Percentiles rank a stretch among this genome's conserved stretches.
phyloP scores from a whole-genome alignment of 208 protist species.

The Leishmania aethiopica region DNA sequence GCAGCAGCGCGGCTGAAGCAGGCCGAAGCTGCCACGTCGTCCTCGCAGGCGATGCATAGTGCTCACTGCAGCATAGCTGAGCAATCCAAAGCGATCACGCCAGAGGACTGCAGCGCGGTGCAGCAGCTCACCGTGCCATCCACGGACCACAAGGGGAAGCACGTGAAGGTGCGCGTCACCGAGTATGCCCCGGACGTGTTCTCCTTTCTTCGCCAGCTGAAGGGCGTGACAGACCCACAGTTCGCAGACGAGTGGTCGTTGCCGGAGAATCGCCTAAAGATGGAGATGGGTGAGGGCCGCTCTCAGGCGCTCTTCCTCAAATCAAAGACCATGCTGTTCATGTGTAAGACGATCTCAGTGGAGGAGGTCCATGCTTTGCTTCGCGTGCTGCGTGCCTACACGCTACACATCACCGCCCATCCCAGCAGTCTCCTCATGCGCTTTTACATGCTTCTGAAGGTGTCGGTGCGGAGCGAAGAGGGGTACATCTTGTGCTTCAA shows the following conservation, averaged over 20 bases:
- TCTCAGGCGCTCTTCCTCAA: conserved; percentile 87
- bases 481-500: conserved; percentile 83
- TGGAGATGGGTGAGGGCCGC: conserved; percentile 78
- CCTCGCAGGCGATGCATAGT: conserved; percentile 10
- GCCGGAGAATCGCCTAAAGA: conserved; percentile 48
- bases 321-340: conserved; percentile 73
- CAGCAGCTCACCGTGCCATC: conserved; percentile 29
- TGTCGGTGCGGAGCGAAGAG: conserved; percentile 42
- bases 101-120: conserved; percentile 32
- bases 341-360: conserved; percentile 84
- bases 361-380: conserved; percentile 73
- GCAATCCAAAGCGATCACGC: conserved; percentile 17
- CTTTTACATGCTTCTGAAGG: conserved; percentile 76
- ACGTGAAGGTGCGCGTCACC: conserved; percentile 43
- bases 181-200: conserved; percentile 84
- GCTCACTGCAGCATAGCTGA: conserved; percentile 20
- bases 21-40: conserved; percentile 10
- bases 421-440: conserved; percentile 75
- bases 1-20: conserved; percentile 30
- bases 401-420: conserved; percentile 48
- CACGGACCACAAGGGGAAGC: conserved; percentile 1
- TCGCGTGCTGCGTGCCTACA: conserved; percentile 53
- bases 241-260: conserved; percentile 81
- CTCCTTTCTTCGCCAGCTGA: conserved; percentile 53
- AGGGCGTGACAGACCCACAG: conserved; percentile 45